Base-by-base conservation (phyloP, 2,329 filamentous ascomycete genomes). In the Penicillium verrucosum region DNA sequence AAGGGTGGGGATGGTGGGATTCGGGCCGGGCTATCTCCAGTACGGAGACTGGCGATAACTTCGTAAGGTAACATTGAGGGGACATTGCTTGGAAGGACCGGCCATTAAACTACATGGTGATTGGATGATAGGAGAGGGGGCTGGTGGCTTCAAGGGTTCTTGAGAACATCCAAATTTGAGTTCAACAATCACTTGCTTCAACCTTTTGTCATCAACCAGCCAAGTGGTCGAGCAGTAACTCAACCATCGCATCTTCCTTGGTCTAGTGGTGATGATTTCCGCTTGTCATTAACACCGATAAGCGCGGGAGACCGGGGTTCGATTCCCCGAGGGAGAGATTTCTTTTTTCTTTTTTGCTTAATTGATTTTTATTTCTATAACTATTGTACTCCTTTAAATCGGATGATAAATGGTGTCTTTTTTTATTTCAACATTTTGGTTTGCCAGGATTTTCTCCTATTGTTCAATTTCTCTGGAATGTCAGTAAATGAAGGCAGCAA, bases 211-310 rank as follows among this genome's bases (percentile, higher is more conserved):
- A 60, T 63, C 60, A 63, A 61, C 60, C 63, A 65, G 43, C 64
- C 64, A 66, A 66, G 64, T 66, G 64, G 64, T 42, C 63, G 62
- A 66, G 64, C 57, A 52, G 64, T 64, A 65, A 66, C 64, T 66
- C 58, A 30, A 16, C 45, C 54, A 60, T 46, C 38, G 7, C 30
- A 56, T 66, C 64, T 66, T 66, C 64, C 64, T 66, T 72, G 70
- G 70, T 72, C 69, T 73, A 73, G 71, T 73, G 69, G 70, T 73
- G 70, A 72, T 73, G 70, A 72, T 72, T 68, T 73, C 70, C 71
- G 70, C 69, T 72, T 73, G 70, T 72, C 70, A 72, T 59, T 64
- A 66, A 59, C 8, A 63, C 60, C 45, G 58, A 62, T 60, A 62
- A 69, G 70, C 70, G 69, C 71, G 70, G 71, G 65, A 69, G 70